Evolutionary conservation across 208 protist genomes (phyloP).

Genomic region (Phytomonas sp.): DNA sequence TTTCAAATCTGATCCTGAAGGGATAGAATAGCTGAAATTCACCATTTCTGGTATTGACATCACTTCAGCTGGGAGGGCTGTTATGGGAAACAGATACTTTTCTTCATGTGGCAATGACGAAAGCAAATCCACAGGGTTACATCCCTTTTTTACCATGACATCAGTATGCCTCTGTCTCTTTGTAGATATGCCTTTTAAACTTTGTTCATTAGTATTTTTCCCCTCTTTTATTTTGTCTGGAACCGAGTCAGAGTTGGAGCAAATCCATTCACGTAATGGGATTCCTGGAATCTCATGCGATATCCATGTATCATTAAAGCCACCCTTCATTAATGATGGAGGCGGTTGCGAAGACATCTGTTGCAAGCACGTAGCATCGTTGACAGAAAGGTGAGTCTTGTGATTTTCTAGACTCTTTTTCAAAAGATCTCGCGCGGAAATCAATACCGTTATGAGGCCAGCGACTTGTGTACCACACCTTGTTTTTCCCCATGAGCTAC

Average conservation of each 20-base stretch:
- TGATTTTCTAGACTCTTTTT: neutral
- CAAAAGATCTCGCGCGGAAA: neutral
- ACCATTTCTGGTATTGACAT: conserved; percentile 3
- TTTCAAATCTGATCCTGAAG: neutral
- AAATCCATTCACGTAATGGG: neutral
- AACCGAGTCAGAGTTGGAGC: neutral
- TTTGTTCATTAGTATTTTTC: neutral
- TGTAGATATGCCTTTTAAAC: neutral
- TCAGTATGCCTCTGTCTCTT: neutral
- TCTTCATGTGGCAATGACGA: neutral
- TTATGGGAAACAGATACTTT: neutral
- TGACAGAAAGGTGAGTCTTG: neutral
- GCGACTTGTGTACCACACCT: neutral
- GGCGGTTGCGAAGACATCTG: neutral
- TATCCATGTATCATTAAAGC: neutral
- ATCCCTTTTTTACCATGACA: neutral
- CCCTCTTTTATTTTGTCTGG: no score
- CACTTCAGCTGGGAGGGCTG: neutral
- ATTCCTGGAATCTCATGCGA: neutral
- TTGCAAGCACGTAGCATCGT: neutral
- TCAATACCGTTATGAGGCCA: neutral
- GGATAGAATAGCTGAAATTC: neutral
- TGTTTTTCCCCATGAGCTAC: neutral
- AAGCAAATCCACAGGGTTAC: neutral
- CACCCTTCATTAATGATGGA: neutral